Conservation (phyloP, 2,329 filamentous ascomycete genomes). For the Colletotrichum sidae region DNA sequence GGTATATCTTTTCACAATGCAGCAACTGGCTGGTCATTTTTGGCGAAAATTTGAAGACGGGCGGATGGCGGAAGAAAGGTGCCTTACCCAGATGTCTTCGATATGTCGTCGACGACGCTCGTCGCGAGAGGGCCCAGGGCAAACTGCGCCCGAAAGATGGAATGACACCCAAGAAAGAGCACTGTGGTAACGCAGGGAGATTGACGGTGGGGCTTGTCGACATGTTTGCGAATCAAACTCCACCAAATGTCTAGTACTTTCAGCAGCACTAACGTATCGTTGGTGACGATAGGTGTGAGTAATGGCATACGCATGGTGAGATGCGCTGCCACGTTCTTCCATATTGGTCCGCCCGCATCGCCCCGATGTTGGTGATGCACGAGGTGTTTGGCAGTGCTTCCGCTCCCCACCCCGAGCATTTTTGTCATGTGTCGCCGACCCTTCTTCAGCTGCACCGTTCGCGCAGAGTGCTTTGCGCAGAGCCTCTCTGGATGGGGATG, state of each 20-base stretch:
- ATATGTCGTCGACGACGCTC: too few species aligned
- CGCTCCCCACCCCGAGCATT: constrained; percentile 2
- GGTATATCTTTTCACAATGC: neutral
- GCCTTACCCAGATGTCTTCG: too few species aligned
- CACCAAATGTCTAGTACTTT: neutral
- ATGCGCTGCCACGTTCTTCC: constrained; percentile 10
- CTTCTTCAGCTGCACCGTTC: constrained; percentile 6
- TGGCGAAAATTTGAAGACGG: too few species aligned
- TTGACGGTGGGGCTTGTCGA: too few species aligned
- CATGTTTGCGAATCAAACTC: too few species aligned
- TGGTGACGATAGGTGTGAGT: constrained; percentile 1
- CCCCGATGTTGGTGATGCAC: neutral
- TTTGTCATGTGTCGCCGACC: neutral
- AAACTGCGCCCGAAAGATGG: too few species aligned
- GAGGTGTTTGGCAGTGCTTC: neutral
- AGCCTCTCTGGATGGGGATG: neutral
- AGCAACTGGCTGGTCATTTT: constrained; percentile 4
- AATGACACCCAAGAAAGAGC: too few species aligned
- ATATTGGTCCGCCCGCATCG: neutral
- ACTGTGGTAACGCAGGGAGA: too few species aligned
- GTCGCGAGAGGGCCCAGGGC: too few species aligned
- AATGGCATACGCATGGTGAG: constrained; percentile 17
- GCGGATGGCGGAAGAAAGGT: too few species aligned
- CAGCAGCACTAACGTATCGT: constrained; percentile 4
- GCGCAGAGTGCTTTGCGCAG: constrained; percentile 16